Base-by-base conservation (phyloP, 306 rosid species). In the Acacia confusa region DNA sequence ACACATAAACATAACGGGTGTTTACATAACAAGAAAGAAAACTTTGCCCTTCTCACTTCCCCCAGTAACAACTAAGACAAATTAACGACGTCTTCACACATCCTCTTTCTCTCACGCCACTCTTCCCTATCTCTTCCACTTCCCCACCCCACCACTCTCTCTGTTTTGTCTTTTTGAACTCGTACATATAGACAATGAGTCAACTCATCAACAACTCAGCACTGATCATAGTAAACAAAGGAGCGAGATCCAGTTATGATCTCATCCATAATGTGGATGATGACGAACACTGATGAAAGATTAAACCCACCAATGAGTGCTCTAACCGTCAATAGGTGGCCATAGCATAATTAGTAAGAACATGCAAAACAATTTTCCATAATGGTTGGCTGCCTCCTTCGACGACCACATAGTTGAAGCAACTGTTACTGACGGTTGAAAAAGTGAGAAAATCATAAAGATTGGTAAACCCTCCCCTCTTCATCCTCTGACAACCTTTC, bases 191-290 rank as follows among this genome's bases (percentile, higher is more conserved):
- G 79, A 81, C 76, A 40, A 73, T 36, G 87, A 77, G 76, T 87
- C 77, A 52, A 92, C 97, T 92, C 92, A 91, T 97, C 97, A 69
- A 92, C 97, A 63, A 95, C 98, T 72, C 97, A 89, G 90, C 97
- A 95, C 87, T 95, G 97, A 41, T 92, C 97, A 72, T 97, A 93
- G 71, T 93, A 93, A 34, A 87, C 84, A 4, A 92, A 89, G 75
- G 70, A 0, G 0, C 93, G 85, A n/a, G 96, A 95, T 82, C 88
- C 82, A 78, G 97, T 81, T 2, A 95, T 97, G n/a, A 92, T 97
- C 55, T 95, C 98, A 70, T 95, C 98, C 8, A 95, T 92, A 44
- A 95, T 83, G 80, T 95, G 94, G 24, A 95, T 88, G 9, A 86
- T 77, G 6, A 93, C 92, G 38, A 82, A 60, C 10, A 83, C 25